Evolutionary conservation across 306 rosid species (phyloP).

Genomic region (Cucumis cinereus): DNA sequence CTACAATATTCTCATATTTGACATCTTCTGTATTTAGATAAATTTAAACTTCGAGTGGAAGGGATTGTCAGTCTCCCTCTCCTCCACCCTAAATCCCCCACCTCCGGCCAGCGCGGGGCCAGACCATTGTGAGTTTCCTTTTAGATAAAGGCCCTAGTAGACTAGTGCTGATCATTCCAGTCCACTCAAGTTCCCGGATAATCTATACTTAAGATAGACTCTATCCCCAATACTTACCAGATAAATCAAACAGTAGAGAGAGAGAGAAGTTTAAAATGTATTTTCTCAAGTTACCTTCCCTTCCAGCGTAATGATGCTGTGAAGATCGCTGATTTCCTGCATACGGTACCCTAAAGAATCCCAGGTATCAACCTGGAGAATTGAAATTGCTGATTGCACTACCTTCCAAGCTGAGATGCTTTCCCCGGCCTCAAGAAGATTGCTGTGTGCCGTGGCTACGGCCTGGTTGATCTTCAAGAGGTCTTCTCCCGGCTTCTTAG

Average conservation of each 20-base stretch:
- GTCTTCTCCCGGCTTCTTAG: conserved; percentile 13
- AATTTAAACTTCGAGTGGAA: background rate
- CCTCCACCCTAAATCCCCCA: background rate
- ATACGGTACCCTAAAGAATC: conserved; percentile 42
- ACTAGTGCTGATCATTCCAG: background rate
- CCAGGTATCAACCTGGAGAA: conserved; percentile 54
- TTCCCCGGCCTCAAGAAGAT: conserved; percentile 33
- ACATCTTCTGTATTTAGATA: background rate
- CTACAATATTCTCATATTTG: background rate
- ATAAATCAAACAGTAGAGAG: background rate
- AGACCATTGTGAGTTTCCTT: background rate
- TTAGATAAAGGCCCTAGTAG: background rate
- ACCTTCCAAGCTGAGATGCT: conserved; percentile 64
- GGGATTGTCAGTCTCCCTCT: background rate
- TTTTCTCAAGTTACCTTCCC: conserved; percentile 48
- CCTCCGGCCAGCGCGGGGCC: background rate
- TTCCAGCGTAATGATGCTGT: conserved; percentile 38
- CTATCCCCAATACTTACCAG: background rate
- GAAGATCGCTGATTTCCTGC: conserved; percentile 66
- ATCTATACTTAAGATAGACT: background rate
- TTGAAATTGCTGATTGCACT: conserved; percentile 37
- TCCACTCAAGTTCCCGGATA: background rate
- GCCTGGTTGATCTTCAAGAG: conserved; percentile 26
- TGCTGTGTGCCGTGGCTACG: conserved; percentile 30
- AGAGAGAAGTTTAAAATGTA: background rate